Evolutionary conservation across 2,329 filamentous ascomycete genomes (phyloP).

Genomic region (Trichoderma oligosporum): DNA sequence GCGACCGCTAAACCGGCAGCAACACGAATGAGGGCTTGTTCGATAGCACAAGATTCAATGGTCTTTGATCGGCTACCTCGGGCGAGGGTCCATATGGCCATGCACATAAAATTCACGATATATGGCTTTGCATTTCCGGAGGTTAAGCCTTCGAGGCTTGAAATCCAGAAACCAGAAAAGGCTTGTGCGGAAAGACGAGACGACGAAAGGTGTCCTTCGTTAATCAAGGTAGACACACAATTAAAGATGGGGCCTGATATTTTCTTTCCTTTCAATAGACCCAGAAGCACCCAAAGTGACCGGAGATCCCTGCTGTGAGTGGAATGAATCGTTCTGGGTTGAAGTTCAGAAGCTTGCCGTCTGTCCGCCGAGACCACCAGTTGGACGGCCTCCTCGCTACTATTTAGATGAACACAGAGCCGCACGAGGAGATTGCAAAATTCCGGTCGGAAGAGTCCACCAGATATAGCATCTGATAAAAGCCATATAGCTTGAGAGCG

Average conservation of each 20-base stretch:
- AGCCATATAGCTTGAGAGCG: slow-evolving; percentile 32
- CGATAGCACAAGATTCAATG: slow-evolving; percentile 18
- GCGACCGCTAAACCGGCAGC: slow-evolving; percentile 31
- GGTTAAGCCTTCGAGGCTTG: slow-evolving; percentile 26
- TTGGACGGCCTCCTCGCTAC: slow-evolving; percentile 29
- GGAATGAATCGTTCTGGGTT: slow-evolving; percentile 20
- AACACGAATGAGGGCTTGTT: slow-evolving; percentile 31
- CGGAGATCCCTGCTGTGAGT: slow-evolving; percentile 23
- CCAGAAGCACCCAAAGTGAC: slow-evolving; percentile 25
- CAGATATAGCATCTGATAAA: slow-evolving; percentile 29
- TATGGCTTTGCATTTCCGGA: slow-evolving; percentile 24
- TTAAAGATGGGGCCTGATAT: slow-evolving; percentile 23
- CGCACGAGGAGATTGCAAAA: slow-evolving; percentile 30
- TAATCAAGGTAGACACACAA: slow-evolving; percentile 26
- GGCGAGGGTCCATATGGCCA: slow-evolving; percentile 26
- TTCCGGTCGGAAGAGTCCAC: slow-evolving; percentile 31
- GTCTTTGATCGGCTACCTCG: slow-evolving; percentile 11
- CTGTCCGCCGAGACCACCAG: slow-evolving; percentile 24
- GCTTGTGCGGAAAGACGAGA: slow-evolving; percentile 27
- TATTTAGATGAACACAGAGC: slow-evolving; percentile 29
- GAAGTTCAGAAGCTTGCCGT: slow-evolving; percentile 22
- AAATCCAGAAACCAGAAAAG: slow-evolving; percentile 29
- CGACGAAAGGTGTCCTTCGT: slow-evolving; percentile 23
- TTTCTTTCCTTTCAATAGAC: slow-evolving; percentile 13
- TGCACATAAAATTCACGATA: slow-evolving; percentile 25